Evolutionary conservation across 2,329 filamentous ascomycete genomes (phyloP), one percentile per base, ranked within the genome.

Genomic region (Beauveria sp.): DNA sequence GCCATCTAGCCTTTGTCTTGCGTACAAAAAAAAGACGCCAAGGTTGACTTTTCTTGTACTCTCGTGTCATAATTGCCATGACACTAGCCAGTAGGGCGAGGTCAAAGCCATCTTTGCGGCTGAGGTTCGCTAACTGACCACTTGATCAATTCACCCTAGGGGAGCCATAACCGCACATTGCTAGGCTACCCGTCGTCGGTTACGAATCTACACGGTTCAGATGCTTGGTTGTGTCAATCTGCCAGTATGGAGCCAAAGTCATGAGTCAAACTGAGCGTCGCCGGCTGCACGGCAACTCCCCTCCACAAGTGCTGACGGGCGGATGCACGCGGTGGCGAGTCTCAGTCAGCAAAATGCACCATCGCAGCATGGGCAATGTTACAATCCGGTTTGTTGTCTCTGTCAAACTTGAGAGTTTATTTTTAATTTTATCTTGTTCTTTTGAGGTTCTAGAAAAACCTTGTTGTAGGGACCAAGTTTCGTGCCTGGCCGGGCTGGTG

Each of bases 291-390:
- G 57, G 48, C 47, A 53, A 10, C 14, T 7, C n/a, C 26, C 26
- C 18, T 37, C 40, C n/a, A 43, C 48, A 59, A 59, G 48, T 53
- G 57, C 57, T 59, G 57, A 59, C 57, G 40, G 48, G 40, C 47
- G 46, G n/a, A 52, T 46, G 26, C 57, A 53, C 20, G n/a, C 6
- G 48, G 40, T 37, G 48, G 56, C 40, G 14, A 30, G 28, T 58
- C 57, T 44, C 57, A 46, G 57, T 59, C 57, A 59, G 57, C 57
- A 53, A 44, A 59, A 40, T 59, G 48, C 48, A 43, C 48, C 48
- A 53, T 46, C 7, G 18, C 18, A 28, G n/a, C 40, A 59, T 59
- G 57, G 57, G 57, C 57, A 59, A 46, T 59, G 37, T 26, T 26
- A 40, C 18, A 59, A 59, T 59, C 26, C 48, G 48, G n/a, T 53